Percentiles rank a stretch among this genome's conserved stretches.
These are phyloP conservation scores for Plasmodium blacklocki DNA, from an alignment of 169 alveolate species.

Conservation along the genomic window DNA sequence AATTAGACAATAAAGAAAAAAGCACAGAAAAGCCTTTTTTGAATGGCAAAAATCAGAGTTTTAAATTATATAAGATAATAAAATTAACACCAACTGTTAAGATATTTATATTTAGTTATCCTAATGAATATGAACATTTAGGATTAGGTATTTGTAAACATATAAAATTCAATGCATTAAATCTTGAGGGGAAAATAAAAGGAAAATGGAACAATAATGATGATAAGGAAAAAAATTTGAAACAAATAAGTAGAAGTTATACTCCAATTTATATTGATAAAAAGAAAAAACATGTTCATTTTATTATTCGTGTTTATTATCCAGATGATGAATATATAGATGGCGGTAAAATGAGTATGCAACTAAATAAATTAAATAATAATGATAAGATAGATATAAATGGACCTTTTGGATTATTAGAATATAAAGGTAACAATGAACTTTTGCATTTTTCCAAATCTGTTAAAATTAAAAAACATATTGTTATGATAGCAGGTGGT, in stretches of 20 bases:
- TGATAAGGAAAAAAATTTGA: slow-evolving; percentile 44
- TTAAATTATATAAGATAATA: slow-evolving; percentile 29
- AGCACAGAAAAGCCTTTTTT: slow-evolving; percentile 9
- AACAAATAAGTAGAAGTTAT: slow-evolving; percentile 77
- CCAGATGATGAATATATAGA: slow-evolving; percentile 78
- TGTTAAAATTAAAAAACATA: slow-evolving; percentile 57
- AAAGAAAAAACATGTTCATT: slow-evolving; percentile 78
- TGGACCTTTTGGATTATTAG: slow-evolving; percentile 72
- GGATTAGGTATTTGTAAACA: slow-evolving; percentile 76
- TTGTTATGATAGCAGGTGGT: slow-evolving; percentile 86
- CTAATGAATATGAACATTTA: slow-evolving; percentile 50
- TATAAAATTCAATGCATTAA: slow-evolving; percentile 55
- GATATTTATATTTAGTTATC: slow-evolving; percentile 67
- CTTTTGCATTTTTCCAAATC: slow-evolving; percentile 31
- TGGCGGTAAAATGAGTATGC: slow-evolving; percentile 82
- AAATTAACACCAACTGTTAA: slow-evolving; percentile 50
- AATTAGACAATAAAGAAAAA: neutral
- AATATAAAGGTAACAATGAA: slow-evolving; percentile 62
- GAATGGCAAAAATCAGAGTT: slow-evolving; percentile 16
- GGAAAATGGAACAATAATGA: slow-evolving; percentile 70
- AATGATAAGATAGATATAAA: slow-evolving; percentile 13
- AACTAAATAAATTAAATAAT: slow-evolving; percentile 10
- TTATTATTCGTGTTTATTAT: slow-evolving; percentile 83
- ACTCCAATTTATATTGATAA: slow-evolving; percentile 84
- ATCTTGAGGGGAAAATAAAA: slow-evolving; percentile 45